Base-by-base conservation (phyloP, 768 basidiomycete genomes). In the Lactarius deliciosus region DNA sequence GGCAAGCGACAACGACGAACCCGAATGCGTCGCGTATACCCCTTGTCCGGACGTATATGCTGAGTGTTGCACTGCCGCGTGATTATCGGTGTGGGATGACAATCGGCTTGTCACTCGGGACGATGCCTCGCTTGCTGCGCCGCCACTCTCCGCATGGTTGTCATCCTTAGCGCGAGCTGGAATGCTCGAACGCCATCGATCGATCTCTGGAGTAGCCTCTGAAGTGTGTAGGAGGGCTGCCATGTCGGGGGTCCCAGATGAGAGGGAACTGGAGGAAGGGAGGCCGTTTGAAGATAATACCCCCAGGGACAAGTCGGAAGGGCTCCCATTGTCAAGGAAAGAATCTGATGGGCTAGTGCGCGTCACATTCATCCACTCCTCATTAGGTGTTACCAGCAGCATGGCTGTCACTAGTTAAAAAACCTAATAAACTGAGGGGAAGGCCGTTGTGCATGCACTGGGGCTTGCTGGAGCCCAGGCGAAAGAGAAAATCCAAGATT, bases 391-490 rank as follows among this genome's bases (percentile, higher is more conserved):
- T 30, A 88, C 82, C 38, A 91, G 79, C 3, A 92, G 76, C 36
- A 91, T 78, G 9, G 87, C 79, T 5, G 90, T 90, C 58, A 87
- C 78, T 60, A 92, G 75, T 11, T n/a, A 92, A 80, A 73, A 90
- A 86, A 75, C 92, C 91, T 38, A 91, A 79, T 8, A 92, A 79
- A n/a, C 83, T 75, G 41, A 86, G 76, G 11, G 89, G 86, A 16
- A 92, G 84, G 22, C 88, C 89, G 36, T 82, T 81, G 72, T 89
- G 85, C 36, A 83, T 81, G n/a, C 81, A 76, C 73, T 86, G 82
- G 5, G 83, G 79, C 4, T 83, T 80, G 36, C 74, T 73, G 1
- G 79, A 74, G 57, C 86, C 83, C 65, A 83, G 81, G 63, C 83
- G 84, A 64, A 84, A 81, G 34, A 90, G 78, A 18, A 84, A 85